Conservation (phyloP, 495 filamentous ascomycete species). For the Daldinia vernicosa region DNA sequence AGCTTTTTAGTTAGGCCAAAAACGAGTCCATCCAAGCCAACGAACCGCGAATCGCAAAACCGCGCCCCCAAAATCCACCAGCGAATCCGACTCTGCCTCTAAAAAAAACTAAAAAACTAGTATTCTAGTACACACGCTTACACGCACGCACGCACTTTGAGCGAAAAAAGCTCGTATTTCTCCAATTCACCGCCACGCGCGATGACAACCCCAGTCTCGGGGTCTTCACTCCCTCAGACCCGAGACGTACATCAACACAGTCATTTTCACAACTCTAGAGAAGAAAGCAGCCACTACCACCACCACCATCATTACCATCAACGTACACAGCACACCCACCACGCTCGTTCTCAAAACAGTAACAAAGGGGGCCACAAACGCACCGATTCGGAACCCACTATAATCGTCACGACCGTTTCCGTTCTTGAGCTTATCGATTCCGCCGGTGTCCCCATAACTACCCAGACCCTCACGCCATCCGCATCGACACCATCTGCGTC, state of each 20-base stretch:
- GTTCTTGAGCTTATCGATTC: constrained; percentile 61
- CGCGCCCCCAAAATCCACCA: constrained; percentile 30
- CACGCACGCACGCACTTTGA: constrained; percentile 34
- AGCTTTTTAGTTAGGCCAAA: constrained; percentile 5
- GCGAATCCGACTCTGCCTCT: constrained; percentile 35
- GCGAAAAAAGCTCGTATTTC: constrained; percentile 47
- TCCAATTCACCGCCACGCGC: constrained; percentile 52
- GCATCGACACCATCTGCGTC: constrained; percentile 20
- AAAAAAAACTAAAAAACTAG: constrained; percentile 36
- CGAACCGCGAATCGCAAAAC: constrained; percentile 16
- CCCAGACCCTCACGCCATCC: constrained; percentile 48
- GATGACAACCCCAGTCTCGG: constrained; percentile 60
- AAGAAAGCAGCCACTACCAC: too few species aligned
- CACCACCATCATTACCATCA: constrained; percentile 46
- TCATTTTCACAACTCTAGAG: constrained; percentile 45
- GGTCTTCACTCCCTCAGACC: constrained; percentile 65
- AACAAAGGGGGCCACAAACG: constrained; percentile 46
- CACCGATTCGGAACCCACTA: constrained; percentile 47
- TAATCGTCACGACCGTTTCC: constrained; percentile 59
- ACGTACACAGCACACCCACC: constrained; percentile 40
- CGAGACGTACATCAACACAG: constrained; percentile 51
- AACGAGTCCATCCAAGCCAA: constrained; percentile 21
- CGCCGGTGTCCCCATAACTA: constrained; percentile 51
- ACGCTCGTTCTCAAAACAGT: constrained; percentile 50
- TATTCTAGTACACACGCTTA: constrained; percentile 44